These are phyloP conservation scores for Cunninghamia lanceolata DNA, from an alignment of 75 land plant genomes.

Conservation along the genomic window DNA sequence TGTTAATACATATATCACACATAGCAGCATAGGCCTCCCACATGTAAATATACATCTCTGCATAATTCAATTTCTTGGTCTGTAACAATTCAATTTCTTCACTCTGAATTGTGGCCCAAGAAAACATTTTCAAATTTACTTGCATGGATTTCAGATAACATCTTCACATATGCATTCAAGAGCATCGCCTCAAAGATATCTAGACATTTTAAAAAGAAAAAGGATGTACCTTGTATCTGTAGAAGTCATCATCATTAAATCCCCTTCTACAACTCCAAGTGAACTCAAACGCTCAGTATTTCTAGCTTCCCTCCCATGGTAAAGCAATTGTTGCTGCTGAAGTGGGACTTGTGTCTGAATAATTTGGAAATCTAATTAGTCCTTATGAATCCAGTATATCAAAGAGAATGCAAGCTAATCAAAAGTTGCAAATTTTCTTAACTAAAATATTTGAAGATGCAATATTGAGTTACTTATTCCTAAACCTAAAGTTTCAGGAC, in stretches of 20 bases:
- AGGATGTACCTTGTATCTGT: slow-evolving; percentile 9
- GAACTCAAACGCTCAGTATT: slow-evolving; percentile 61
- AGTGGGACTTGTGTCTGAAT: slow-evolving; percentile 66
- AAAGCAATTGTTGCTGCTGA: slow-evolving; percentile 74
- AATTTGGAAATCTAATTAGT: slow-evolving; percentile 9
- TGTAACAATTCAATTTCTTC: not conserved
- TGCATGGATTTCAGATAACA: not conserved
- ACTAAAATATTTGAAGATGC: not conserved
- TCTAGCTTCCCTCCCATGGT: slow-evolving; percentile 74
- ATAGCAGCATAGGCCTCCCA: not conserved
- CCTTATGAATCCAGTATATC: not conserved
- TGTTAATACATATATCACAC: not conserved
- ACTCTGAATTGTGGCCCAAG: not conserved
- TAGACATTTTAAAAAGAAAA: not conserved
- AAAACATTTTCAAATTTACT: not conserved
- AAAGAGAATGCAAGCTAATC: not conserved
- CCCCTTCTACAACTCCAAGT: slow-evolving; percentile 74
- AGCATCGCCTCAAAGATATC: not conserved
- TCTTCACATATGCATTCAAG: not conserved
- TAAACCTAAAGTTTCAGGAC: not conserved
- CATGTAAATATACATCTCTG: not conserved
- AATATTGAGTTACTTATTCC: not conserved
- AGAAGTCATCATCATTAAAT: slow-evolving; percentile 70
- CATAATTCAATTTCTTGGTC: not conserved
- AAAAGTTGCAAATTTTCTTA: not conserved